Conservation (phyloP, 257 asterid species). For the Jaltomata sinuosa region DNA sequence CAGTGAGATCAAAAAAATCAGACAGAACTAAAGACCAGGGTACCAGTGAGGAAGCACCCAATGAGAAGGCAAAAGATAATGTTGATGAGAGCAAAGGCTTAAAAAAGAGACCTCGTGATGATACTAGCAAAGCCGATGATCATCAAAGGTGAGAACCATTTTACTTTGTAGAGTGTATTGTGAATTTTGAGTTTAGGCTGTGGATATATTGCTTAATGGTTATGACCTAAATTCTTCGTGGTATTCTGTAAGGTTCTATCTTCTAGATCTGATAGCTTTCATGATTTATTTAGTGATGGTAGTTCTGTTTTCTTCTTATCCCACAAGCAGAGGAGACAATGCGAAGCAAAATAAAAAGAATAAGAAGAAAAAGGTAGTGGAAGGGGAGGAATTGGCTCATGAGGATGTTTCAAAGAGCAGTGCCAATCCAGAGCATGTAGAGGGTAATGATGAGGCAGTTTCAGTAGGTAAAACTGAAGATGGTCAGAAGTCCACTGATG, state of each 20-base stretch:
- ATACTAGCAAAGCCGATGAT: slow-evolving; percentile 29
- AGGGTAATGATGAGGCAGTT: slow-evolving; percentile 17
- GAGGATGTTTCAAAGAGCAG: slow-evolving; percentile 15
- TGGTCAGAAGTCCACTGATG: slow-evolving; percentile 28
- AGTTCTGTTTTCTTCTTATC: background rate
- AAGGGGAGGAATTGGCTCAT: slow-evolving; percentile 22
- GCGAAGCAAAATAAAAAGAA: slow-evolving; percentile 44
- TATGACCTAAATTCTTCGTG: background rate
- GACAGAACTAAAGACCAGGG: slow-evolving; percentile 15
- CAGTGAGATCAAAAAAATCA: slow-evolving; percentile 10
- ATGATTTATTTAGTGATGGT: background rate
- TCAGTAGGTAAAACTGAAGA: slow-evolving; percentile 30
- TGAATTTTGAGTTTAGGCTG: background rate
- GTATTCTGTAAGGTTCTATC: background rate
- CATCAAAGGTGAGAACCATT: slow-evolving; percentile 33
- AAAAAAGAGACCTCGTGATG: slow-evolving; percentile 47
- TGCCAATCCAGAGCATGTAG: background rate
- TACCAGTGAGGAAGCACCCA: slow-evolving; percentile 17
- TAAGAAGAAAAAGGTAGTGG: slow-evolving; percentile 46
- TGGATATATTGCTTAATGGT: background rate
- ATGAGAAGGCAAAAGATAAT: slow-evolving; percentile 26
- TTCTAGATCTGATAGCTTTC: background rate
- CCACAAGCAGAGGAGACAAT: slow-evolving; percentile 8
- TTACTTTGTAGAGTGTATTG: background rate
- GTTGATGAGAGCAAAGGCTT: slow-evolving; percentile 19